phyloP scores from a whole-genome alignment of 2,329 filamentous ascomycete species.

The Scytalidium sp. region DNA sequence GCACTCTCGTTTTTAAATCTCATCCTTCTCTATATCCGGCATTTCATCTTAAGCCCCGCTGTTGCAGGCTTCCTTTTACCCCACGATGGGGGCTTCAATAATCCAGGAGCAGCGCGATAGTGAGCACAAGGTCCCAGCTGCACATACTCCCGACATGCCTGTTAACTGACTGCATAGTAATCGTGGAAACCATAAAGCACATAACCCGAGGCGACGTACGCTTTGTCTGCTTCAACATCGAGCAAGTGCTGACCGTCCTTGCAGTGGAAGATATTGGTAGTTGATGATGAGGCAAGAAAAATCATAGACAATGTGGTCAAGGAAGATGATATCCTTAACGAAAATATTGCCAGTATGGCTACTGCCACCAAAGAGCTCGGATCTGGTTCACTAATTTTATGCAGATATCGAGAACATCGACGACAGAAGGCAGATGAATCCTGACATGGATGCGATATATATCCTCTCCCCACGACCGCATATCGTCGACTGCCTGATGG shows the following conservation, averaged over 20 bases:
- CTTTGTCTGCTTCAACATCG: slow-evolving; percentile 7
- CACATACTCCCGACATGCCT: not conserved
- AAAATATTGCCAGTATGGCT: slow-evolving; percentile 82
- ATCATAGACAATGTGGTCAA: slow-evolving; percentile 88
- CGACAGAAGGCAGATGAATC: slow-evolving; percentile 75
- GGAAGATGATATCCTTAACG: slow-evolving; percentile 95
- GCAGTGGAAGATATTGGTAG: slow-evolving; percentile 94
- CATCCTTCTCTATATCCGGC: not conserved
- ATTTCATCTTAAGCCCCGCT: not conserved
- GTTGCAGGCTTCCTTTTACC: slow-evolving; percentile 18
- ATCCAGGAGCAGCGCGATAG: slow-evolving; percentile 80
- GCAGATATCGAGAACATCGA: slow-evolving; percentile 94
- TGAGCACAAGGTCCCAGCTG: slow-evolving; percentile 37
- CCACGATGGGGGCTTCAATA: slow-evolving; percentile 78
- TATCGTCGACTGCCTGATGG: slow-evolving; percentile 90
- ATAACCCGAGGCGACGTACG: slow-evolving; percentile 80
- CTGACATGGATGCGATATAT: slow-evolving; percentile 93
- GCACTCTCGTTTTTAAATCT: not conserved
- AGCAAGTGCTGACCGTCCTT: slow-evolving; percentile 11
- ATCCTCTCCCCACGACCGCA: slow-evolving; percentile 81
- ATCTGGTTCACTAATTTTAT: slow-evolving; percentile 5
- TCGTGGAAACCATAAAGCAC: slow-evolving; percentile 70
- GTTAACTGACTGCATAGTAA: slow-evolving; percentile 46
- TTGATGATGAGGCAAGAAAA: slow-evolving; percentile 80
- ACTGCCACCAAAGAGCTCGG: slow-evolving; percentile 9